Evolutionary conservation across 2,329 filamentous ascomycete species (phyloP), one percentile per base, ranked within the genome.

Genomic region (Pezicula carpinea): DNA sequence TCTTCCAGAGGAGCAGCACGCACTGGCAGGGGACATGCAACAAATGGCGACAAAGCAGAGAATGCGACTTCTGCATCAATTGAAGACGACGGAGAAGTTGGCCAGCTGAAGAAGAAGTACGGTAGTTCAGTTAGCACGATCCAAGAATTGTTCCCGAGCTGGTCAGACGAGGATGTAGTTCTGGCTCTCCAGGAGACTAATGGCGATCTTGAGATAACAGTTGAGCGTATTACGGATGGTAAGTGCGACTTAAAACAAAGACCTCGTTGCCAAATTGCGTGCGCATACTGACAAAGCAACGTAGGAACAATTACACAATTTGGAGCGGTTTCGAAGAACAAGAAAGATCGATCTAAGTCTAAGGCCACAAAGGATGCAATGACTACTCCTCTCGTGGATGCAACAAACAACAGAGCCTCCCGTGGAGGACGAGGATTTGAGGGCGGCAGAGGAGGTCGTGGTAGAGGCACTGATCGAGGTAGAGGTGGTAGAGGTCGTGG

Each of bases 151-250:
- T 96, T 96, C 74, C 83, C 89, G 50, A 86, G 90, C 69, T 97
- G 92, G 93, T 92, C 90, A 59, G 89, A 96, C 64, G 89, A 91
- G 68, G 92, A 97, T 68, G 82, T 97, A 54, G 82, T 97, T 55
- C 93, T 93, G 67, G 91, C 91, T 53, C 77, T 99, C 50, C 83
- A 95, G 69, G 93, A 99, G 74, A 86, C 85, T 47, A 80, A 88
- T 60, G 88, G 87, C 60, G 87, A 93, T 69, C 75, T 89, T 61
- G 79, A 86, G 59, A 71, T 80, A 59, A 82, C 87, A 56, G 86
- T 88, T 64, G 83, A 86, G 61, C 83, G 83, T 68, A 92, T 93
- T 67, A 82, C 84, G 60, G 85, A 91, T 69, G 87, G 87, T 90
- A 75, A 63, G 68, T 41, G 29, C 50, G 38, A 40, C 23, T 43